phyloP scores from a whole-genome alignment of 2,329 filamentous ascomycete species.

The Diaporthe sp. region DNA sequence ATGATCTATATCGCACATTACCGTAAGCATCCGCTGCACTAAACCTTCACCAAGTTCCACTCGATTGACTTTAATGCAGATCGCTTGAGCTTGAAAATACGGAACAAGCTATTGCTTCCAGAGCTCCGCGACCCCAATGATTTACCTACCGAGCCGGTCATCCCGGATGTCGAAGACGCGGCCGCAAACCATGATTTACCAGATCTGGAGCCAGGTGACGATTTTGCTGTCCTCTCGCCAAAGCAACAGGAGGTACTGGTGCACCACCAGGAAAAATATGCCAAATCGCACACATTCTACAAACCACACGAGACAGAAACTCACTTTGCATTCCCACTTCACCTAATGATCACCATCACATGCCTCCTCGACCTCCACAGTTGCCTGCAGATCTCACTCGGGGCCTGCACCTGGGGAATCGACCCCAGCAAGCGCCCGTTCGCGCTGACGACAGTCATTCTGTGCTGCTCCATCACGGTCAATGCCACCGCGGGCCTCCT shows the following conservation, averaged over 20 bases:
- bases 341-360: conserved; percentile 81
- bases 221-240: conserved; percentile 71
- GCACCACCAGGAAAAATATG: conserved; percentile 84
- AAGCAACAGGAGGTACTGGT: conserved; percentile 77
- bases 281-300: conserved; percentile 89
- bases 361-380: conserved; percentile 84
- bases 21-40: conserved; percentile 48
- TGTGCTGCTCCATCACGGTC: conserved; percentile 81
- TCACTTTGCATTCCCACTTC: conserved; percentile 82
- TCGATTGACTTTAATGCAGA: conserved; percentile 47
- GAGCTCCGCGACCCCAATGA: conserved; percentile 77
- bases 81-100: conserved; percentile 72
- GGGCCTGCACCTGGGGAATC: conserved; percentile 83
- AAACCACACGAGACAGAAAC: conserved; percentile 89
- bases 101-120: conserved; percentile 72
- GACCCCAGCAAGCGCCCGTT: conserved; percentile 76
- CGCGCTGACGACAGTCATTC: conserved; percentile 83
- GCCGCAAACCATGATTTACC: conserved; percentile 51
- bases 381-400: conserved; percentile 83
- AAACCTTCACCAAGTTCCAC: conserved; percentile 49
- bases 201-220: conserved; percentile 60
- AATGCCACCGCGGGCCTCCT: conserved; percentile 83
- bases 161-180: conserved; percentile 53
- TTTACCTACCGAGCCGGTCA: conserved; percentile 61
- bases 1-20: conserved; percentile 87